Conservation (phyloP, 352 stramenopile genomes). For the Globisporangium irregulare region DNA sequence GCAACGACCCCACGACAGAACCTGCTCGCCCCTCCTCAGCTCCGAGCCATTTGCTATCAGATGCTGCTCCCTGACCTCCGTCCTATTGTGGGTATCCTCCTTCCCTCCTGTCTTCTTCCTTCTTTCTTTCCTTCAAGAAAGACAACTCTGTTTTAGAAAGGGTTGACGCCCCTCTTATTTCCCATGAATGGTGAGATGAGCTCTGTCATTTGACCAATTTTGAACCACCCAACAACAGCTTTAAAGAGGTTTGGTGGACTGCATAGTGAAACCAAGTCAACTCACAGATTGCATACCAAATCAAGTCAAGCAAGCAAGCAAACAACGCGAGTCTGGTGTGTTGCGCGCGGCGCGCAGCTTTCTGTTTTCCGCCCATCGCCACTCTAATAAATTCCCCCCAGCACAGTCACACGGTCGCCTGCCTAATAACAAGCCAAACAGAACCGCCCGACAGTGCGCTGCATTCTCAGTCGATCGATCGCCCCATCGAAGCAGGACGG, state of each 20-base stretch:
- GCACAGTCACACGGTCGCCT: neutral
- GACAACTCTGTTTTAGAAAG: neutral
- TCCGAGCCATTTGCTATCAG: neutral
- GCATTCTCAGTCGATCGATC: conserved; percentile 6
- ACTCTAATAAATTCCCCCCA: conserved; percentile 10
- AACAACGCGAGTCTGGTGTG: neutral
- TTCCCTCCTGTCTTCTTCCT: neutral
- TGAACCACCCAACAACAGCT: too few relatives aligned
- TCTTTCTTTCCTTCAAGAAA: conserved; percentile 3
- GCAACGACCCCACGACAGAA: conserved; percentile 3
- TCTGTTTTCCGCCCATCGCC: conserved; percentile 12
- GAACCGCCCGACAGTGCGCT: neutral
- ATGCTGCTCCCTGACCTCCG: neutral
- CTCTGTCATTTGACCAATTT: too few relatives aligned
- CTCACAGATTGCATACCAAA: neutral
- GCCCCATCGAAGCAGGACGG: conserved; percentile 8
- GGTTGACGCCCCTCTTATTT: too few relatives aligned
- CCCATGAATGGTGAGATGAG: too few relatives aligned
- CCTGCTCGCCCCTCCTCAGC: neutral
- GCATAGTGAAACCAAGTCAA: neutral
- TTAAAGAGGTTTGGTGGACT: too few relatives aligned
- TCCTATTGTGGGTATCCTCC: conserved; percentile 10
- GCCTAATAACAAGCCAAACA: neutral
- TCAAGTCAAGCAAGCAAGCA: neutral
- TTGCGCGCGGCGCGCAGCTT: conserved; percentile 2